Conservation (phyloP, 129 eudicot species). For the Pittosporum tobira region DNA sequence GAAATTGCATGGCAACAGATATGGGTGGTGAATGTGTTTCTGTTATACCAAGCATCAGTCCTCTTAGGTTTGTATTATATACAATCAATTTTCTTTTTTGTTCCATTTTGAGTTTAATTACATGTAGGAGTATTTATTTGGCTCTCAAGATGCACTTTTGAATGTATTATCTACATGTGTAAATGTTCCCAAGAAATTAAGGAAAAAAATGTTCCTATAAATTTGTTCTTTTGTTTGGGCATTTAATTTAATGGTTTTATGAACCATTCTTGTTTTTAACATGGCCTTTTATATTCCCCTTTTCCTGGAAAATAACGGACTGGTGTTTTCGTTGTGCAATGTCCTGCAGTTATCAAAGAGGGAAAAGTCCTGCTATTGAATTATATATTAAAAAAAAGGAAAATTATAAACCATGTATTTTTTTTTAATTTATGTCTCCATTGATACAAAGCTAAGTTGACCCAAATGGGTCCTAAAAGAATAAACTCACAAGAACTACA, state of each 20-base stretch:
- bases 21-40: neutral
- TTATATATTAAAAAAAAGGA: too few relatives aligned
- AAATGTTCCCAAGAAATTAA: too few relatives aligned
- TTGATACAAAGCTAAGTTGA: neutral
- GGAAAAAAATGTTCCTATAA: neutral
- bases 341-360: too few relatives aligned
- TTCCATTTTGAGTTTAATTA: neutral
- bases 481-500: neutral
- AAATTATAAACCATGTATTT: neutral
- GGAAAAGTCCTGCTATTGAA: too few relatives aligned
- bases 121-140: neutral
- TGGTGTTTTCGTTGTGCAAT: neutral
- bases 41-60: neutral
- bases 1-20: neutral
- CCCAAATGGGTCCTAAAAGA: conserved; percentile 4
- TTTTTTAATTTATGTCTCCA: neutral
- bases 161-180: neutral
- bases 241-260: neutral
- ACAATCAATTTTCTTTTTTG: neutral
- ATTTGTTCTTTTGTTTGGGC: neutral
- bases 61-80: neutral
- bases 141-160: neutral
- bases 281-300: neutral
- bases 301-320: neutral
- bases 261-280: too few relatives aligned